These are phyloP conservation scores for Tricholoma furcatifolium DNA, from an alignment of 768 basidiomycete genomes.

Conservation along the genomic window DNA sequence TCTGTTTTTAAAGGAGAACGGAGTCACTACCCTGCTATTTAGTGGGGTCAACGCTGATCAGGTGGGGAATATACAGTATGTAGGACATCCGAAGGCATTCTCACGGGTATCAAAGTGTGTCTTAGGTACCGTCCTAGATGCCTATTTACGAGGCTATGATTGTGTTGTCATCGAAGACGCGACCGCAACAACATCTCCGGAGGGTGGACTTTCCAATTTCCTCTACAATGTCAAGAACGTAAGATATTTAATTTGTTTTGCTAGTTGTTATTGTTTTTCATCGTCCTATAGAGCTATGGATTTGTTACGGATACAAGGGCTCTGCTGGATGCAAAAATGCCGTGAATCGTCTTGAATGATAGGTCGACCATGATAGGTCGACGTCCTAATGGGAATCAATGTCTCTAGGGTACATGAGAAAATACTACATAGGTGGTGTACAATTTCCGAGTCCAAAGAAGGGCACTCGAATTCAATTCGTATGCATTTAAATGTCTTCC, in stretches of 20 bases:
- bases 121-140: constrained; percentile 59
- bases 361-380: neutral
- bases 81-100: neutral
- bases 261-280: neutral
- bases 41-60: constrained; percentile 69
- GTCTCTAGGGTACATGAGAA: too few species aligned
- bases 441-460: neutral
- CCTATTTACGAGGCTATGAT: constrained; percentile 66
- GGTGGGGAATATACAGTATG: constrained; percentile 29
- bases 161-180: constrained; percentile 56
- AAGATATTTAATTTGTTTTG: constrained; percentile 20
- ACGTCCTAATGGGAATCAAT: neutral
- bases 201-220: constrained; percentile 55
- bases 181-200: constrained; percentile 62
- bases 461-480: too few species aligned
- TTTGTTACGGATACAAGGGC: constrained; percentile 43
- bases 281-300: constrained; percentile 41
- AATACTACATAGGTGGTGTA: neutral
- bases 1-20: constrained; percentile 60
- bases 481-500: neutral
- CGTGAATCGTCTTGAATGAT: neutral
- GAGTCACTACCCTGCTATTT: constrained; percentile 60
- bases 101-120: constrained; percentile 46
- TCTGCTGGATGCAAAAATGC: constrained; percentile 21
- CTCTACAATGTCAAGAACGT: constrained; percentile 57